Evolutionary conservation across 1,284 basidiomycete species (phyloP), one percentile per base, ranked within the genome.

Genomic region (Ganoderma lingzhi): DNA sequence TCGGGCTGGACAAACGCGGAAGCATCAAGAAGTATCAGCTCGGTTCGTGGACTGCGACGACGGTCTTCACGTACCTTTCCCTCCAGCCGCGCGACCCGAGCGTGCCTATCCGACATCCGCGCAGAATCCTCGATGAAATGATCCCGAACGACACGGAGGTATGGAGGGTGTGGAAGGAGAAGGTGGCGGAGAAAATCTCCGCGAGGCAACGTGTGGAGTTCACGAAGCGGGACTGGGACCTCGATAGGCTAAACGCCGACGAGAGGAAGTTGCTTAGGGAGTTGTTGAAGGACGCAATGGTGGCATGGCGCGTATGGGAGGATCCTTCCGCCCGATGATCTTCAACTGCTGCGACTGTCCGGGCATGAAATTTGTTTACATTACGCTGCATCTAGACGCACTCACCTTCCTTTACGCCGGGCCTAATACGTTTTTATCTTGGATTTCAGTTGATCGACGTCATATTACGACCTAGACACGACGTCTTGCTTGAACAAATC

Each of bases 71-170:
- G 3, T 62, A 51, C 44, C 65, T 72, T 15, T 41, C 67, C 15
- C 58, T 74, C 37, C 53, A 66, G 39, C 55, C 63, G 1, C 37
- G 59, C 23, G 32, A 63, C 9, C 64, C 67, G 23, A 12, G 5
- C 35, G 10, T 2, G 1, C 15, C 35, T 2, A 64, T 62, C 59
- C 55, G 44, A 8, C 45, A 68, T 10, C 67, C 69, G 14, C 65
- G 37, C 61, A 74, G 71, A 51, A 37, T 71, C n/a, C 59, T 74
- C 6, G 66, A 70, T 51, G 69, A 69, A 32, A 63, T 74, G 28
- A 66, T 74, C 23, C 73, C 70, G 23, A 74, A 74, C 59, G 73
- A 72, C 55, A 74, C 73, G 17, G 59, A 68, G 5, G 73, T 70
- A 15, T 74, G 73, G 73, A 17, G 63, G 66, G 51, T 45, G n/a